These are phyloP conservation scores for Puya raimondii DNA, from an alignment of 176 grass and related monocot species.

Conservation along the genomic window DNA sequence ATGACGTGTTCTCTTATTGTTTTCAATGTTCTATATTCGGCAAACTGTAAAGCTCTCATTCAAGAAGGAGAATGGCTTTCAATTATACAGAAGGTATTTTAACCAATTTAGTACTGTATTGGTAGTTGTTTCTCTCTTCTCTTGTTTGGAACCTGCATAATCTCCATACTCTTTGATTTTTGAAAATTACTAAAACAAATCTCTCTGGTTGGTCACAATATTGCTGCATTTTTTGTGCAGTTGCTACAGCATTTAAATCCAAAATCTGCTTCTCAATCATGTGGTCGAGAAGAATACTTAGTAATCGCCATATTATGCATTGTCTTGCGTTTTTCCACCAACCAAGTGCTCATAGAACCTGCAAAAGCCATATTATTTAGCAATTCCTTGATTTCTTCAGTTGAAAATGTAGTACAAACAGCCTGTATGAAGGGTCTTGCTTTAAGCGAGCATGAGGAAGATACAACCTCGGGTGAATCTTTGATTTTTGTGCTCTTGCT, in stretches of 20 bases:
- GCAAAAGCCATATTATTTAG: conserved; percentile 72
- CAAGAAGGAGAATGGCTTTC: conserved; percentile 57
- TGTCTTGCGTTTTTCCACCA: conserved; percentile 63
- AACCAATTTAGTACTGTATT: neutral
- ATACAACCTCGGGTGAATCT: conserved; percentile 49
- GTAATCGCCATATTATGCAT: conserved; percentile 62
- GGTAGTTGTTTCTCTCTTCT: conserved; percentile 11
- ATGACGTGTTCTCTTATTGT: conserved; percentile 42
- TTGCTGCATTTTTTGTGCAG: conserved; percentile 30
- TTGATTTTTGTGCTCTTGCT: conserved; percentile 61
- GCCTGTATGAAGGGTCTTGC: conserved; percentile 69
- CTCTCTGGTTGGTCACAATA: no score
- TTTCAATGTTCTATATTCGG: conserved; percentile 70
- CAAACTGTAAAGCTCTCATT: conserved; percentile 27
- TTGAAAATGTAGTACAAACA: conserved; percentile 50
- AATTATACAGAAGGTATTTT: conserved; percentile 61
- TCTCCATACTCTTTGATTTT: neutral
- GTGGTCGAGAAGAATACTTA: conserved; percentile 43
- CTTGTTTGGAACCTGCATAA: conserved; percentile 10
- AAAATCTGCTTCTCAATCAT: conserved; percentile 27
- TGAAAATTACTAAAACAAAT: neutral
- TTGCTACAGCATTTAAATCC: conserved; percentile 50
- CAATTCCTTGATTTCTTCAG: conserved; percentile 42
- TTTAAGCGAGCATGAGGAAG: conserved; percentile 66
- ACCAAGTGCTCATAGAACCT: conserved; percentile 49